phyloP scores from a whole-genome alignment of 2,329 filamentous ascomycete genomes.

The Clonostachys rosea region DNA sequence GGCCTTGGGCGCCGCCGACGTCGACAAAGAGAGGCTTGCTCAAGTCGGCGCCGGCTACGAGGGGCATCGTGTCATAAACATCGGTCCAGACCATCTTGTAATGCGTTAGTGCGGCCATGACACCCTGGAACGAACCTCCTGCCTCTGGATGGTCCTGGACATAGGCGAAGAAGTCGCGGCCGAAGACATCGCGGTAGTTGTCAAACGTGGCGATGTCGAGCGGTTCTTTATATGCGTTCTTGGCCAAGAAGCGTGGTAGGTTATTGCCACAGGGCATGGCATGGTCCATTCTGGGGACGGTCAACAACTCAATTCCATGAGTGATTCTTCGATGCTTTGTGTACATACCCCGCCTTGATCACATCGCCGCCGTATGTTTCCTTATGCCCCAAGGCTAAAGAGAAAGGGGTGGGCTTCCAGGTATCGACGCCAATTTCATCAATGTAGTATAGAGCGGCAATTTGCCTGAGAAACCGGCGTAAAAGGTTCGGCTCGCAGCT shows the following conservation, averaged over 20 bases:
- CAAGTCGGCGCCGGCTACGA: constrained; percentile 10
- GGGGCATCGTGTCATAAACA: constrained; percentile 14
- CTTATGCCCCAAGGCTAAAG: constrained; percentile 19
- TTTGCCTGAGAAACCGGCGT: constrained; percentile 19
- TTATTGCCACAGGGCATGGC: constrained; percentile 19
- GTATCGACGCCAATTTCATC: constrained; percentile 18
- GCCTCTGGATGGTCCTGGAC: constrained; percentile 15
- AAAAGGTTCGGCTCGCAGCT: constrained; percentile 18
- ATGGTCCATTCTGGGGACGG: constrained; percentile 14
- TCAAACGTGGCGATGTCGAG: constrained; percentile 9
- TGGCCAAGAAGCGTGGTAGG: constrained; percentile 19
- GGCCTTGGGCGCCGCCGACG: constrained; percentile 28
- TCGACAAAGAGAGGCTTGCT: constrained; percentile 23
- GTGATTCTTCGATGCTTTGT: neutral
- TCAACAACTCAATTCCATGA: neutral
- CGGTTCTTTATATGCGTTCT: constrained; percentile 21
- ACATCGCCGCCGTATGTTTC: constrained; percentile 18
- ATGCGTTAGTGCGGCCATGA: constrained; percentile 23
- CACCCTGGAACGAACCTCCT: constrained; percentile 21
- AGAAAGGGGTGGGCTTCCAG: constrained; percentile 22
- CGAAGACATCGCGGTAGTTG: constrained; percentile 9
- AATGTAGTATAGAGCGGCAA: constrained; percentile 20
- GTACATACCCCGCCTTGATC: constrained; percentile 17
- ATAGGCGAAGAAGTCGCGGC: constrained; percentile 21
- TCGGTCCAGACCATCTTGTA: constrained; percentile 27